These are phyloP conservation scores for Podospora bellae-mahoneyi DNA, from an alignment of 495 filamentous ascomycete species.

Conservation along the genomic window DNA sequence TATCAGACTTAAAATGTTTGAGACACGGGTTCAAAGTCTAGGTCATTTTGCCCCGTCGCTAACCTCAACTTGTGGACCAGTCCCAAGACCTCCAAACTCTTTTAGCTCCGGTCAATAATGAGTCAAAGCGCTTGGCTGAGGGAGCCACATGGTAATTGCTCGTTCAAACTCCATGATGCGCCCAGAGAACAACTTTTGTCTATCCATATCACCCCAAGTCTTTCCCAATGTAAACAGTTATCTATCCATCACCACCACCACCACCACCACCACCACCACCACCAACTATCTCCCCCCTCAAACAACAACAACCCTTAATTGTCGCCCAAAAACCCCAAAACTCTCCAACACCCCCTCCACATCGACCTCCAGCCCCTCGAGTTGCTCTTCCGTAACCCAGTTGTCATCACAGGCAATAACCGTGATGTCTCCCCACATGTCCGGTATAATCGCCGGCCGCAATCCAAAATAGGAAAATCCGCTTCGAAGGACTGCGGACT, in stretches of 20 bases:
- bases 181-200: neutral
- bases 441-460: neutral
- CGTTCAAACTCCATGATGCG: neutral
- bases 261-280: neutral
- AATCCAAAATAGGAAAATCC: neutral
- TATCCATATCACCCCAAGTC: neutral
- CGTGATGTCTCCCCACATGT: neutral
- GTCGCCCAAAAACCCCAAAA: neutral
- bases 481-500: neutral
- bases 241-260: neutral
- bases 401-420: neutral
- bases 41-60: neutral
- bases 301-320: neutral
- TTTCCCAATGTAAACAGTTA: neutral
- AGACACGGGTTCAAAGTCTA: neutral
- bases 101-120: neutral
- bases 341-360: neutral
- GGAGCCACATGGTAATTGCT: neutral
- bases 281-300: neutral
- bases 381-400: neutral
- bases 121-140: neutral
- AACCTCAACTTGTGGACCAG: neutral
- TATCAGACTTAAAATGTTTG: neutral
- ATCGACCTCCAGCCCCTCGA: neutral
- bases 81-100: neutral